Conservation (phyloP, 2,329 filamentous ascomycete species). For the Penicillium psychrosexuale region DNA sequence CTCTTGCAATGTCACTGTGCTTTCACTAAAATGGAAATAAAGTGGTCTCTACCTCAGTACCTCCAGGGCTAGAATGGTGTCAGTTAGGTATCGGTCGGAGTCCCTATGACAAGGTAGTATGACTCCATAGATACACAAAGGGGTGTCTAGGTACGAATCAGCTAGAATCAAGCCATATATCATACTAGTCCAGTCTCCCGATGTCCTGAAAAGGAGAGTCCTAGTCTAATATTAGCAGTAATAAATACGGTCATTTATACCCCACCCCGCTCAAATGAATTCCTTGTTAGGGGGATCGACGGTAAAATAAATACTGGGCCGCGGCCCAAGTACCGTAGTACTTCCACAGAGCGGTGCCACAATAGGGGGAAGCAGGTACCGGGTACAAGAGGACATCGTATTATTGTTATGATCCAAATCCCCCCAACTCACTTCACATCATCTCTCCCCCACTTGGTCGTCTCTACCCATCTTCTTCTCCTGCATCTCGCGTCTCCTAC, state of each 20-base stretch:
- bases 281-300: conserved; percentile 3
- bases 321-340: conserved; percentile 12
- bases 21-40: neutral
- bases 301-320: conserved; percentile 9
- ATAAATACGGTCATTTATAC: conserved; percentile 7
- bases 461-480: conserved; percentile 22
- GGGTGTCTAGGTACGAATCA: neutral
- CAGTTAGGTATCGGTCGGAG: neutral
- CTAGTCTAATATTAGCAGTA: neutral
- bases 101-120: neutral
- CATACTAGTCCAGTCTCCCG: neutral
- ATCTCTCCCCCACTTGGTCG: conserved; percentile 25
- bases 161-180: neutral
- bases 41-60: neutral
- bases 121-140: neutral
- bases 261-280: conserved; percentile 6
- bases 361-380: conserved; percentile 9
- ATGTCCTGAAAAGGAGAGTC: neutral
- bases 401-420: conserved; percentile 20
- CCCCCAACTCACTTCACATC: conserved; percentile 17
- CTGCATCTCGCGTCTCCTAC: conserved; percentile 17
- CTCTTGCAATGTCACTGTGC: neutral
- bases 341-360: conserved; percentile 2
- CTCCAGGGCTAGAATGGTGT: neutral
- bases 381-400: conserved; percentile 10